Evolutionary conservation across 2,329 filamentous ascomycete species (phyloP), one percentile per base, ranked within the genome.

Genomic region (Colletotrichum viniferum): DNA sequence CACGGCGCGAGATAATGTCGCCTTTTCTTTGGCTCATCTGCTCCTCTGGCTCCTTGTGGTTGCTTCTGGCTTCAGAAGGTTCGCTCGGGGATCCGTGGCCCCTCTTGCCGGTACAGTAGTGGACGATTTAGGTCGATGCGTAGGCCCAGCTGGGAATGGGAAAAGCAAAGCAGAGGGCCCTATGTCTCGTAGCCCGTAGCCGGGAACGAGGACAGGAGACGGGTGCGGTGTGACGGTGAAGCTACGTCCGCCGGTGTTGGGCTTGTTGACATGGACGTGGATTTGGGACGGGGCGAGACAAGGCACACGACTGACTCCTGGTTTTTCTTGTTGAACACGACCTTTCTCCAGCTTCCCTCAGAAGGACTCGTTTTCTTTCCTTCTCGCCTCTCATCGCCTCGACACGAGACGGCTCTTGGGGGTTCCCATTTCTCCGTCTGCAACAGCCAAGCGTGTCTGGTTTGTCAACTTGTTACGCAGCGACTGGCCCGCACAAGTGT

Each of bases 391-490:
- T 28, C 13, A n/a, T 55, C 36, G 7, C 10, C 38, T 38, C 30
- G 32, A 62, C 56, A 21, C 67, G 38, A 69, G 67, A 69, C 67
- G 67, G 34, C 24, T 61, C 43, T 61, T 69, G 24, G 38, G 26
- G 38, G 14, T 12, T n/a, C n/a, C 32, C 52, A 55, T 18, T 60
- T 48, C n/a, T 18, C 34, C 28, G 32, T 26, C 65, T 68, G 52
- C 65, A 32, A 30, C 52, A 21, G 65, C 65, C 61, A 48, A 72
- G 72, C 26, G n/a, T 55, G 48, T 75, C 14, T 60, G 69, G 43
- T 69, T 73, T 76, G 68, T 58, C 64, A 73, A 76, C 64, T 76
- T 73, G 73, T 69, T 73, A 73, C 69, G 69, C 63, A 28, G 69
- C 62, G 69, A 67, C 36, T 67, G 69, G 56, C 32, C 69, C 63